Evolutionary conservation across 805 yeast species (phyloP), one percentile per base, ranked within the genome.

Genomic region (Metschnikowia bowlesiae): DNA sequence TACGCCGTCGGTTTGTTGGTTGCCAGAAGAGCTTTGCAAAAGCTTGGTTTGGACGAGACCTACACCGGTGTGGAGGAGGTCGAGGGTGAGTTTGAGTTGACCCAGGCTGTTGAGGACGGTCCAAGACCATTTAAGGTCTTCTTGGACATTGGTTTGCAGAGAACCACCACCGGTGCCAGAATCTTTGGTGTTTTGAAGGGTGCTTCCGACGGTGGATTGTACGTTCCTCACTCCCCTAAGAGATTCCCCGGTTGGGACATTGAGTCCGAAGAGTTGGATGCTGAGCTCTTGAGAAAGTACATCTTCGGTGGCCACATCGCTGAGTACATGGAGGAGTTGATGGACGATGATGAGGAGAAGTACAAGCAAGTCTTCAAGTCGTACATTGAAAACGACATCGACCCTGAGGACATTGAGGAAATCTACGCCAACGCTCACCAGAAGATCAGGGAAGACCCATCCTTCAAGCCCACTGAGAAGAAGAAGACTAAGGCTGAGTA

Each of bases 201-300:
- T 87, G 99, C 99, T 71, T 92, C 98, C 61, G 99, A 94, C 76
- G 99, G 99, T 88, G 99, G 99, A 69, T 83, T 94, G 70, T 89
- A 87, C 91, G 82, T 94, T 73, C 99, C 99, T 66, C 99, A 94
- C 91, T 89, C 96, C 67, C 88, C 96, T 73, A 91, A 91, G 85
- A 91, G 99, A 87, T 94, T 91, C 96, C 99, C 99, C 79, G 99
- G 99, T 82, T 94, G 92, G 96, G 99, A 94, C 79, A 89, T 92
- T 69, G 99, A 94, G 83, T 71, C 86, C 68, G 96, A 94, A 83
- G 99, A 94, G 82, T 85, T 94, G 69, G 99, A 94, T 74, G 89
- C 97, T 68, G 99, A 94, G 74, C 78, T 84, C 65, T 85, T 94
- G 77, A 89, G 97, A 89, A 89, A 89, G 80, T 94, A 94, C 96